These are phyloP conservation scores for Geotrichum histeridarum DNA, from an alignment of 1,139 yeast species.

Conservation along the genomic window DNA sequence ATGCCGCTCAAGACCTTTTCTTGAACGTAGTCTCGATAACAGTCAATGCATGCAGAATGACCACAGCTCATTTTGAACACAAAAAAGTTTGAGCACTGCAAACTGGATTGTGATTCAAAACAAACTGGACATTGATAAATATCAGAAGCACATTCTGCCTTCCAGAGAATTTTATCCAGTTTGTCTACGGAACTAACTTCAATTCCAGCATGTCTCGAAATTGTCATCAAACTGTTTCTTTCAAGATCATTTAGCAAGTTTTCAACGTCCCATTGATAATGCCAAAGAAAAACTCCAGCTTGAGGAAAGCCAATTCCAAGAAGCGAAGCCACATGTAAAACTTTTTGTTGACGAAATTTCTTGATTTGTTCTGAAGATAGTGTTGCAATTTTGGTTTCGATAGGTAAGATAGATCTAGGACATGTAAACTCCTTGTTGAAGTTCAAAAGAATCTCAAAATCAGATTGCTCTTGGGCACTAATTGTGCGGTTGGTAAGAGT, in stretches of 20 bases:
- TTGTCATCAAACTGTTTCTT: neutral
- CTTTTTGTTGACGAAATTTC: too few species aligned
- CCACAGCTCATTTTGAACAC: constrained; percentile 59
- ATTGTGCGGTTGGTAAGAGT: too few species aligned
- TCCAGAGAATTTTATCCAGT: neutral
- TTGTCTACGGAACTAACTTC: neutral
- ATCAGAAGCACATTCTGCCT: neutral
- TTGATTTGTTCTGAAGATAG: too few species aligned
- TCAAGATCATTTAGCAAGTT: neutral
- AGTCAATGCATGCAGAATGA: constrained; percentile 62
- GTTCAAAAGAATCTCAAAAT: too few species aligned
- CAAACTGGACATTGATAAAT: neutral
- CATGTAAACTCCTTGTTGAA: too few species aligned
- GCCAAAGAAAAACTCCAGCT: neutral
- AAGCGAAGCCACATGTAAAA: too few species aligned
- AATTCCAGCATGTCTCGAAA: neutral
- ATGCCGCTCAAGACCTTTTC: constrained; percentile 47
- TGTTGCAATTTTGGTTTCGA: too few species aligned
- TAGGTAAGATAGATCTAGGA: too few species aligned
- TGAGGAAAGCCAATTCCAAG: too few species aligned
- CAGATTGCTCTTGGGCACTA: too few species aligned
- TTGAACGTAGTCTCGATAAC: constrained; percentile 58
- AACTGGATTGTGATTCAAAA: neutral
- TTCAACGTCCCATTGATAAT: neutral
- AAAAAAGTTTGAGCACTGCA: constrained; percentile 4